phyloP scores from a whole-genome alignment of 2,329 filamentous ascomycete species.

The Capronia epimyces region DNA sequence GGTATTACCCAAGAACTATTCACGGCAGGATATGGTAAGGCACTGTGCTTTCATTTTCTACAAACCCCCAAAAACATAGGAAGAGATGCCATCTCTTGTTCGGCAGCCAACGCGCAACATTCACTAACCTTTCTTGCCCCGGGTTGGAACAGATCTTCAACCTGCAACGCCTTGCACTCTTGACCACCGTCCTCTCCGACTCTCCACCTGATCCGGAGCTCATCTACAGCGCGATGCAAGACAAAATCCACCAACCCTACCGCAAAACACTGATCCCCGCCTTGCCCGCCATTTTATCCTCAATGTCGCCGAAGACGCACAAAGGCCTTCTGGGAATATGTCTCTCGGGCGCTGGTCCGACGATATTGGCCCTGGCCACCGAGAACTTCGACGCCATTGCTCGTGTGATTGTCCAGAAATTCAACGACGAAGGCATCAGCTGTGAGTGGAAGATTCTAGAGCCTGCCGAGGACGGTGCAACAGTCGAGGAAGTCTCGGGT shows the following conservation, averaged over 20 bases:
- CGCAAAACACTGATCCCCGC: constrained; percentile 86
- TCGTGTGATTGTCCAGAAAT: constrained; percentile 66
- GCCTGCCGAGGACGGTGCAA: constrained; percentile 64
- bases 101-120: not conserved
- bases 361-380: constrained; percentile 87
- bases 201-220: constrained; percentile 86
- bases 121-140: not conserved
- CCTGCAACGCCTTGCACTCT: constrained; percentile 82
- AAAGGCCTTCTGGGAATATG: constrained; percentile 89
- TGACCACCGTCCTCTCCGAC: constrained; percentile 82
- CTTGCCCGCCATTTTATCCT: constrained; percentile 81
- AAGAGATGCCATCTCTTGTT: not conserved
- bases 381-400: constrained; percentile 85
- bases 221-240: constrained; percentile 97
- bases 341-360: constrained; percentile 88
- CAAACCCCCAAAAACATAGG: not conserved
- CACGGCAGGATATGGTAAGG: constrained; percentile 73
- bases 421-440: constrained; percentile 58
- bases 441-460: constrained; percentile 86
- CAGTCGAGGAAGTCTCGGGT: constrained; percentile 31
- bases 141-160: constrained; percentile 61
- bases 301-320: constrained; percentile 81
- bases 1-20: constrained; percentile 75
- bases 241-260: constrained; percentile 96
- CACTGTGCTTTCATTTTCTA: not conserved